Evolutionary conservation across 441 rosid genomes (phyloP), one percentile per base, ranked within the genome.

Genomic region (Arabidopsis lyrata): DNA sequence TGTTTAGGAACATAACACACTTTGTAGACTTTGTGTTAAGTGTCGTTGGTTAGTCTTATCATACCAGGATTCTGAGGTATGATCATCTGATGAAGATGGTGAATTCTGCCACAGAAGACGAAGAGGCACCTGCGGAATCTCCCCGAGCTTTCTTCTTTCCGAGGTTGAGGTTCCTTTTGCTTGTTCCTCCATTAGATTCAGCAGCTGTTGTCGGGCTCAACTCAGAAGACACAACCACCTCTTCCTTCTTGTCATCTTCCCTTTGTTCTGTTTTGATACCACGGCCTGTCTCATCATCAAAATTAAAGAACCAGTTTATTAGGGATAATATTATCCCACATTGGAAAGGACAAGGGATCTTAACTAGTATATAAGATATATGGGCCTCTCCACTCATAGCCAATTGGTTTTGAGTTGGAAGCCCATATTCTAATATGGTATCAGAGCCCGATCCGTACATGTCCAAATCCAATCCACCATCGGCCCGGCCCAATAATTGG

Each of bases 211-310:
- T 7, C 1, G 12, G 1, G 11, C 35, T 52, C 15, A 12, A 52
- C n/a, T 52, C 29, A 11, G 32, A 11, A 52, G 58, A 3, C 5
- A 29, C 36, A 16, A 2, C 9, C 34, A 27, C 10, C 13, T 42
- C 52, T 15, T 41, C 50, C 2, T 47, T 47, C 22, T 57, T 47
- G 24, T 0, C 24, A 47, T 15, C 54, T 49, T 57, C 66, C 31
- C 50, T 16, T n/a, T 13, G 57, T 18, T 68, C 74, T 22, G n/a
- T 60, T 55, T 61, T 68, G 32, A 61, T 1, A 36, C 29, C 22
- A 34, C 69, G 27, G 27, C 27, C 68, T 75, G 58, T 60, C 60
- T 35, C 73, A 69, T 49, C 61, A 58, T 9, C 44, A 39, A 58
- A 44, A 24, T 29, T 35, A 45, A 68, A 56, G 20, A 45, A 34